Conservation (phyloP, 2,329 filamentous ascomycete species). For the Nemania diffusa region DNA sequence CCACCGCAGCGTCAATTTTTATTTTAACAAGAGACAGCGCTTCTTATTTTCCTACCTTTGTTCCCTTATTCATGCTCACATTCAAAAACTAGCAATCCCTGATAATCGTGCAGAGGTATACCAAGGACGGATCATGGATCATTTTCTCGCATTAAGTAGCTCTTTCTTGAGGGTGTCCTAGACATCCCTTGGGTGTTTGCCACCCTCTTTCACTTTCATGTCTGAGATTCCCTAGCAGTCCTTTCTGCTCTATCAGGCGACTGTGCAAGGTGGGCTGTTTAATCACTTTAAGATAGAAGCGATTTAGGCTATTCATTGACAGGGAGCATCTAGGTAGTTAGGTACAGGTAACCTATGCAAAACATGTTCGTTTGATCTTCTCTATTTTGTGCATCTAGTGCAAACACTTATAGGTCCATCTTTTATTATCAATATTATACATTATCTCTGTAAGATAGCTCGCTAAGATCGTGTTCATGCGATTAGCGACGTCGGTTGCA, state of each 20-base stretch:
- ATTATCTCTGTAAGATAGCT: background rate
- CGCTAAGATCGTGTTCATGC: slow-evolving; percentile 17
- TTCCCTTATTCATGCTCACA: background rate
- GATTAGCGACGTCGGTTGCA: slow-evolving; percentile 18
- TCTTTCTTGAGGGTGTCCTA: background rate
- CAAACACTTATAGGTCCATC: slow-evolving; percentile 11
- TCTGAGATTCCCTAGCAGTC: background rate
- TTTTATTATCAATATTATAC: background rate
- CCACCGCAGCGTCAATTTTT: slow-evolving; percentile 4
- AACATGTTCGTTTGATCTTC: slow-evolving; percentile 28
- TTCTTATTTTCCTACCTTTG: slow-evolving; percentile 4
- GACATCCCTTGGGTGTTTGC: background rate
- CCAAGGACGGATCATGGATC: background rate
- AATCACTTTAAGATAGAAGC: background rate
- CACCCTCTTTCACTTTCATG: background rate
- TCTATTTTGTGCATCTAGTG: slow-evolving; percentile 23
- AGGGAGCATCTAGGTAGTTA: slow-evolving; percentile 11
- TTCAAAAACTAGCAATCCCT: slow-evolving; percentile 7
- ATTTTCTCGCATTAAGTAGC: background rate
- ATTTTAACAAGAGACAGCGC: slow-evolving; percentile 24
- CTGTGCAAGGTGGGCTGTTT: background rate
- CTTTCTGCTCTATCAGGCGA: background rate
- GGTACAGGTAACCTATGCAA: background rate
- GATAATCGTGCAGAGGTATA: background rate
- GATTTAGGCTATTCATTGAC: slow-evolving; percentile 29